These are phyloP conservation scores for Mitragyna speciosa DNA, from an alignment of 257 asterid genomes.

Conservation along the genomic window DNA sequence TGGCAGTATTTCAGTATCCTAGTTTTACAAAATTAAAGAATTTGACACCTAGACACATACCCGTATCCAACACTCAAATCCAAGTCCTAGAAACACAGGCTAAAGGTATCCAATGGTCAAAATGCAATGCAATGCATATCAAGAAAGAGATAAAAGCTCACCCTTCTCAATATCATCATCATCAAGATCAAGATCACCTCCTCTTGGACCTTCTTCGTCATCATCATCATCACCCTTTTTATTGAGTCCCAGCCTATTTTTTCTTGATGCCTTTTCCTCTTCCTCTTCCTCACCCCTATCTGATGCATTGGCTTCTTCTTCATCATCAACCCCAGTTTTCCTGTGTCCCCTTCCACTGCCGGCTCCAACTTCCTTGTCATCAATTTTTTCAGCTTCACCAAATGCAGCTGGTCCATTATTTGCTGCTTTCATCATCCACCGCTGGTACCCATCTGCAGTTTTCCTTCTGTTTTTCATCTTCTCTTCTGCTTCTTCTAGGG, in stretches of 20 bases:
- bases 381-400: slow-evolving; percentile 81
- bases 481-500: slow-evolving; percentile 99
- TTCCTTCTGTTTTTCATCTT: slow-evolving; percentile 94
- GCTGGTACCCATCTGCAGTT: slow-evolving; percentile 96
- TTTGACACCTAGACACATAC: too few relatives aligned
- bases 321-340: slow-evolving; percentile 73
- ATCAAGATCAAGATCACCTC: slow-evolving; percentile 95
- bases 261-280: slow-evolving; percentile 80
- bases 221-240: slow-evolving; percentile 71
- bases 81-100: neutral
- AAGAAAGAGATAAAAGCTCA: slow-evolving; percentile 26
- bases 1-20: too few relatives aligned
- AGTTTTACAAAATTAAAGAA: too few relatives aligned
- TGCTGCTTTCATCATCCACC: slow-evolving; percentile 99
- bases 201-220: slow-evolving; percentile 98
- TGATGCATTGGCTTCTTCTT: slow-evolving; percentile 76
- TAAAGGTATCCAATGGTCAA: neutral
- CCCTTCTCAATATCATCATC: slow-evolving; percentile 97
- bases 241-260: slow-evolving; percentile 62
- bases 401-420: slow-evolving; percentile 92
- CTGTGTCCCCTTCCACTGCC: slow-evolving; percentile 78
- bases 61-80: too few relatives aligned
- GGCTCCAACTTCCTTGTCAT: slow-evolving; percentile 66
- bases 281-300: slow-evolving; percentile 97
- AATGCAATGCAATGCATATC: neutral